Conservation (phyloP, 345 rosid genomes). For the Litchi chinensis region DNA sequence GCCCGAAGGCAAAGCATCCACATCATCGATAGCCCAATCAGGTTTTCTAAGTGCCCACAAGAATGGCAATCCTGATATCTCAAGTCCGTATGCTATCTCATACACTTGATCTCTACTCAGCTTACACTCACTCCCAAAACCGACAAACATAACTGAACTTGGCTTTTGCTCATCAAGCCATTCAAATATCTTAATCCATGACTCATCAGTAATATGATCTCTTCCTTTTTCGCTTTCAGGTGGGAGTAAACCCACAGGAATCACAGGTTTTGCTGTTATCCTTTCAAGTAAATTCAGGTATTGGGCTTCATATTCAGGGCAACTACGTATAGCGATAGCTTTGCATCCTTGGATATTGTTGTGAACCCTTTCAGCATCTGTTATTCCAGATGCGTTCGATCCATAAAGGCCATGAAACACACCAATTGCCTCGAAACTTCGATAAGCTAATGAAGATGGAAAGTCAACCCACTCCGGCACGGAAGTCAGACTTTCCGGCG, state of each 20-base stretch:
- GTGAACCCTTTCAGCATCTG: conserved; percentile 16
- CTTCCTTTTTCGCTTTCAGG: conserved; percentile 7
- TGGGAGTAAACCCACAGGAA: conserved; percentile 33
- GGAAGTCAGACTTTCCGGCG: conserved; percentile 17
- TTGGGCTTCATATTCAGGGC: conserved; percentile 27
- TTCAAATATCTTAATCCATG: conserved; percentile 19
- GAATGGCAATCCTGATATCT: conserved; percentile 33
- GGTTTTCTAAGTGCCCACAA: conserved; percentile 40
- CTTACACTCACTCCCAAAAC: conserved; percentile 36
- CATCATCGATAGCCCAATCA: conserved; percentile 23
- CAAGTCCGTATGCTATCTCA: conserved; percentile 37
- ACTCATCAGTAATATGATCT: neutral
- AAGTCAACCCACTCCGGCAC: conserved; percentile 32
- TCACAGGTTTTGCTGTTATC: conserved; percentile 12
- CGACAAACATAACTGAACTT: conserved; percentile 35
- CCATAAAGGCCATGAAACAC: neutral
- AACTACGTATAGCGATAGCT: conserved; percentile 24
- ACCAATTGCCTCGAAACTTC: conserved; percentile 5
- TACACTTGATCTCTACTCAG: conserved; percentile 27
- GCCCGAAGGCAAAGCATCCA: conserved; percentile 27
- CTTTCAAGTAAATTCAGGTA: conserved; percentile 15
- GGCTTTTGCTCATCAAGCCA: conserved; percentile 33
- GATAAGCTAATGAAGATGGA: conserved; percentile 18
- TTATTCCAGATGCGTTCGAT: conserved; percentile 21
- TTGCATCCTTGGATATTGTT: neutral